Percentiles rank a stretch among this genome's conserved stretches.
Evolutionary conservation across 2,329 filamentous ascomycete species (phyloP).

Genomic region (Akanthomyces lecanii): DNA sequence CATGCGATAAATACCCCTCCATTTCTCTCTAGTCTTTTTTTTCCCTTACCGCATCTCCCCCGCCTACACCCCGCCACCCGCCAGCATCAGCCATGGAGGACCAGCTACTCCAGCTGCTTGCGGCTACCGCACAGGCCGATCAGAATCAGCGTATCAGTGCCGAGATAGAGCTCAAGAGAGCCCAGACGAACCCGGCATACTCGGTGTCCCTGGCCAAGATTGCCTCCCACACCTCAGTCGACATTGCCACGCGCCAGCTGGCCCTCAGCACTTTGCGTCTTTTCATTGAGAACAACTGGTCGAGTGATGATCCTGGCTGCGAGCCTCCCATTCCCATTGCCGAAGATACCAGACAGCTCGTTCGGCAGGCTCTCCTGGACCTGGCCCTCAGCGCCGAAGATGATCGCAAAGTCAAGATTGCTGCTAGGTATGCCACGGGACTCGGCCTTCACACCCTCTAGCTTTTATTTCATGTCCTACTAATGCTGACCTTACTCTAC

Average conservation of each 20-base stretch:
- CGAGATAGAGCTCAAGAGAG: conserved; percentile 73
- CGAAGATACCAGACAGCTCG: conserved; percentile 67
- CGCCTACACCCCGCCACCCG: conserved; percentile 1
- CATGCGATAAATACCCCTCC: conserved; percentile 12
- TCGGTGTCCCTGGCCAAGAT: conserved; percentile 77
- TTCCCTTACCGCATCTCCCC: conserved; percentile 3
- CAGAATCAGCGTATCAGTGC: conserved; percentile 78
- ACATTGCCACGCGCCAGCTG: conserved; percentile 73
- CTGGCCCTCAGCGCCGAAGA: conserved; percentile 69
- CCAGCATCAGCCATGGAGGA: conserved; percentile 66
- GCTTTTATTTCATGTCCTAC: neutral
- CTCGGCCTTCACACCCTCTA: neutral
- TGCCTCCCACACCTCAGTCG: conserved; percentile 69
- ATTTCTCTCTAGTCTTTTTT: conserved; percentile 4
- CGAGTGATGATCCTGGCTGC: conserved; percentile 66
- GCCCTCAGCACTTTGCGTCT: conserved; percentile 75
- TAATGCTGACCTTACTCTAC: neutral
- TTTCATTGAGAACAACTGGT: conserved; percentile 85
- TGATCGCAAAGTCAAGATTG: conserved; percentile 81
- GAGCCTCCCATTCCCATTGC: conserved; percentile 59
- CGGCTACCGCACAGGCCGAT: conserved; percentile 75
- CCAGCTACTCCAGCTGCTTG: conserved; percentile 82
- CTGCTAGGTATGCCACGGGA: conserved; percentile 65
- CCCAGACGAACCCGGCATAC: conserved; percentile 66
- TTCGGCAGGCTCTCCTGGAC: conserved; percentile 71